A percentile compares a stretch with the other conserved stretches of the same genome.
These are phyloP conservation scores for Pythium plurisporium DNA, from an alignment of 352 stramenopile species.

Conservation along the genomic window DNA sequence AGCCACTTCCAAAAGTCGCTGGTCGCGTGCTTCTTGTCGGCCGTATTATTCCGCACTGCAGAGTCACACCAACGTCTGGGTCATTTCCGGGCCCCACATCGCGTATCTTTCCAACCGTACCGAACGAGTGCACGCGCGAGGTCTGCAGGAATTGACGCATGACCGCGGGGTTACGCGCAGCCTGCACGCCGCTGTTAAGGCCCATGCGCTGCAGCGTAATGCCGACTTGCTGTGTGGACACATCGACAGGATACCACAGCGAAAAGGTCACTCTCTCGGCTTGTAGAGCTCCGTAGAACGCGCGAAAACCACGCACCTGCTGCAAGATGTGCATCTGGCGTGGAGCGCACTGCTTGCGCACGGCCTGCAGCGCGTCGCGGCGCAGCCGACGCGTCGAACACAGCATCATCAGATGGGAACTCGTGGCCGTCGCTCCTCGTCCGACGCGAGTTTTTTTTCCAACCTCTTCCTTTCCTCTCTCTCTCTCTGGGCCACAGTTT, in stretches of 20 bases:
- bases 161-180: slow-evolving; percentile 33
- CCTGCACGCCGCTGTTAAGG: slow-evolving; percentile 28
- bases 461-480: slow-evolving; percentile 26
- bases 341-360: slow-evolving; percentile 48
- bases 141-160: slow-evolving; percentile 48
- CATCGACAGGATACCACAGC: background rate
- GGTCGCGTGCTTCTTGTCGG: slow-evolving; percentile 39
- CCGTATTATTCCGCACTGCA: slow-evolving; percentile 39
- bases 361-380: slow-evolving; percentile 41
- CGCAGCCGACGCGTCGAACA: slow-evolving; percentile 63
- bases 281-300: background rate
- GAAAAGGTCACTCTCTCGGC: background rate
- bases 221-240: slow-evolving; percentile 49
- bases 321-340: slow-evolving; percentile 71
- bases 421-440: too few species aligned
- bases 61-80: background rate
- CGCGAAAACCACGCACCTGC: slow-evolving; percentile 36
- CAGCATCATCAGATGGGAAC: too few species aligned
- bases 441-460: too few species aligned
- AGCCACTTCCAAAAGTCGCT: slow-evolving; percentile 72
- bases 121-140: slow-evolving; percentile 44
- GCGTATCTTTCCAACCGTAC: slow-evolving; percentile 29
- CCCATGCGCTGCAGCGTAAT: slow-evolving; percentile 55
- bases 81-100: background rate
- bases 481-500: too few species aligned